phyloP scores from a whole-genome alignment of 345 rosid genomes.

The Eucalyptus tenuipes region DNA sequence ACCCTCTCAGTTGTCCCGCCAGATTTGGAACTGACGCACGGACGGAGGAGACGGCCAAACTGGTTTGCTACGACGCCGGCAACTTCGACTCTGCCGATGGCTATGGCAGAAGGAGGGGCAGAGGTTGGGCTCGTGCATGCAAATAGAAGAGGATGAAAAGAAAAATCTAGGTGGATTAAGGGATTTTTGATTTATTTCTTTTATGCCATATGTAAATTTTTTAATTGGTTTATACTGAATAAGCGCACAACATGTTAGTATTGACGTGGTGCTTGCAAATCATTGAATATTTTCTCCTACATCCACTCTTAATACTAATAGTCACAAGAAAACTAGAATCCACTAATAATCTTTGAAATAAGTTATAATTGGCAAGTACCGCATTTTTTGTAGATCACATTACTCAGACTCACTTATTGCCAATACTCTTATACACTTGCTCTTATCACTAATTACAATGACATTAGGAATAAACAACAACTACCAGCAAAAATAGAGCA shows the following conservation, averaged over 20 bases:
- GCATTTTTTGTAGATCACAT: rapidly evolving
- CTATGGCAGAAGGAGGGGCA: too few relatives aligned
- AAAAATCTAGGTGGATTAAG: too few relatives aligned
- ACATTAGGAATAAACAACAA: rapidly evolving
- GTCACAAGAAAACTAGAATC: rapidly evolving
- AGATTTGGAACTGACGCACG: too few relatives aligned
- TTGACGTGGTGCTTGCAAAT: too few relatives aligned
- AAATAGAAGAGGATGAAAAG: too few relatives aligned
- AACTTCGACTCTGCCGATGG: rapidly evolving
- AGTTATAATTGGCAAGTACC: rapidly evolving
- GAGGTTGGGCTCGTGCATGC: too few relatives aligned
- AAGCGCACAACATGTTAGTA: too few relatives aligned
- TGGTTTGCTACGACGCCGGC: too few relatives aligned
- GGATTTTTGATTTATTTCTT: too few relatives aligned
- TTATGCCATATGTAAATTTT: too few relatives aligned
- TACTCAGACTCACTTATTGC: rapidly evolving
- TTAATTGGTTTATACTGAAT: too few relatives aligned
- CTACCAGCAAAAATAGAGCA: neutral
- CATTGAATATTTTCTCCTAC: neutral
- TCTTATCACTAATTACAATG: neutral
- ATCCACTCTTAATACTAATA: rapidly evolving
- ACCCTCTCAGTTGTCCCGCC: rapidly evolving
- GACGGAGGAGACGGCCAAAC: rapidly evolving
- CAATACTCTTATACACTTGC: neutral
- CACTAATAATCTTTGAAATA: rapidly evolving